These are phyloP conservation scores for Oxyria digyna DNA, from an alignment of 148 eudicot species.

Conservation along the genomic window DNA sequence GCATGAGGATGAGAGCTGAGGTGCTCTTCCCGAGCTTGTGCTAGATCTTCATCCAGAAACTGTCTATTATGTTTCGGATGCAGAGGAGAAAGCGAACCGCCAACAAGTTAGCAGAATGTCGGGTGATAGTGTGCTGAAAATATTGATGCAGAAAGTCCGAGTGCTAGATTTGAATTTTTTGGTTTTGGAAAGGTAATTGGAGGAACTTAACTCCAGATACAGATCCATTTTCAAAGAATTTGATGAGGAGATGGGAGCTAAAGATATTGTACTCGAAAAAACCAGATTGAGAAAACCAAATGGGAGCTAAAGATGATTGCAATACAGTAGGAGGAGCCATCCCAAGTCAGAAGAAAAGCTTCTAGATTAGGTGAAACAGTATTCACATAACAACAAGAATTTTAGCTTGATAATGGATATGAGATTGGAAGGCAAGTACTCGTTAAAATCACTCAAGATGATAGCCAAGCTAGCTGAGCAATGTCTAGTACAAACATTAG, in stretches of 20 bases:
- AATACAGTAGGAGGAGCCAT: too few relatives aligned
- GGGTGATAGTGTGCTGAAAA: conserved; percentile 90
- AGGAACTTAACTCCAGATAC: conserved; percentile 70
- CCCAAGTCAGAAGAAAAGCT: too few relatives aligned
- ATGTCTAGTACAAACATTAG: too few relatives aligned
- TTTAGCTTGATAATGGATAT: too few relatives aligned
- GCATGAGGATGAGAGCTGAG: background rate
- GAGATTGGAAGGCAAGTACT: too few relatives aligned
- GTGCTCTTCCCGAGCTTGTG: background rate
- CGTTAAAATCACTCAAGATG: too few relatives aligned
- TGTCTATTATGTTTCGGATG: conserved; percentile 31
- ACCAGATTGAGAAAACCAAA: too few relatives aligned
- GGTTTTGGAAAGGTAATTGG: conserved; percentile 76
- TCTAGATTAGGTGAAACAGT: too few relatives aligned
- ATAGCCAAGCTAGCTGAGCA: too few relatives aligned
- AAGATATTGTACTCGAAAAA: conserved; percentile 47
- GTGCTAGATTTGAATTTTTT: conserved; percentile 71
- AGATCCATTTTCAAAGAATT: conserved; percentile 62
- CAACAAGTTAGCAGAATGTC: conserved; percentile 81
- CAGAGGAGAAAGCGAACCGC: conserved; percentile 53
- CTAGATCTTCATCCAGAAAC: background rate
- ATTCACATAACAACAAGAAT: too few relatives aligned
- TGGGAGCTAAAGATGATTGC: too few relatives aligned
- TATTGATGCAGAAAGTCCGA: conserved; percentile 88
- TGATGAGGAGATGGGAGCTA: conserved; percentile 56